Percentiles rank a stretch among this genome's conserved stretches.
Conservation (phyloP, 2,329 filamentous ascomycete genomes). For the Neophaeococcomyces mojaviensis region DNA sequence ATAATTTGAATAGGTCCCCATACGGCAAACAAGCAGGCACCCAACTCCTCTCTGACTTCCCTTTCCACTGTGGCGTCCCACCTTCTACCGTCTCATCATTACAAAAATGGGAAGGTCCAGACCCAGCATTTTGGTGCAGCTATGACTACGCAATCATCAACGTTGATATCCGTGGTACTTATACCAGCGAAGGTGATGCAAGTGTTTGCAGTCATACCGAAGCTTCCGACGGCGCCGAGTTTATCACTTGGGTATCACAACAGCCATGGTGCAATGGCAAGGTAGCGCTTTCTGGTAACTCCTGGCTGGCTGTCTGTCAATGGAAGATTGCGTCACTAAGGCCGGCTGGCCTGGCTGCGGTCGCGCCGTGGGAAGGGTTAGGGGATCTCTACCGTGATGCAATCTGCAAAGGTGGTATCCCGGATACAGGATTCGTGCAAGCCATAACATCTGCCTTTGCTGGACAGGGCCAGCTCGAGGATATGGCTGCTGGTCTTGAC, state of each 20-base stretch:
- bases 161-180: constrained; percentile 25
- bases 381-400: constrained; percentile 41
- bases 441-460: constrained; percentile 1
- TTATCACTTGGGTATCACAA: constrained; percentile 19
- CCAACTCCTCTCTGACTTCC: constrained; percentile 1
- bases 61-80: constrained; percentile 3
- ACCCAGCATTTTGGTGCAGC: constrained; percentile 27
- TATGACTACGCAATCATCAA: constrained; percentile 28
- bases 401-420: background rate
- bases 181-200: constrained; percentile 25
- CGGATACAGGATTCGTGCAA: background rate
- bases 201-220: constrained; percentile 23
- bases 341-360: constrained; percentile 45
- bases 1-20: constrained; percentile 15
- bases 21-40: constrained; percentile 36
- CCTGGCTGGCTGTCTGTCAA: constrained; percentile 48
- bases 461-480: background rate
- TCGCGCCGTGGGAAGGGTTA: constrained; percentile 52
- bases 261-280: constrained; percentile 37
- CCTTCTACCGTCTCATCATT: constrained; percentile 11
- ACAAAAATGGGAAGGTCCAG: constrained; percentile 23
- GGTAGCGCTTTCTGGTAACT: constrained; percentile 45
- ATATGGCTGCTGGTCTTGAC: background rate
- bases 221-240: constrained; percentile 25
- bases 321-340: constrained; percentile 48